phyloP scores from a whole-genome alignment of 2,329 filamentous ascomycete species.

The Pyrenochaeta sp. region DNA sequence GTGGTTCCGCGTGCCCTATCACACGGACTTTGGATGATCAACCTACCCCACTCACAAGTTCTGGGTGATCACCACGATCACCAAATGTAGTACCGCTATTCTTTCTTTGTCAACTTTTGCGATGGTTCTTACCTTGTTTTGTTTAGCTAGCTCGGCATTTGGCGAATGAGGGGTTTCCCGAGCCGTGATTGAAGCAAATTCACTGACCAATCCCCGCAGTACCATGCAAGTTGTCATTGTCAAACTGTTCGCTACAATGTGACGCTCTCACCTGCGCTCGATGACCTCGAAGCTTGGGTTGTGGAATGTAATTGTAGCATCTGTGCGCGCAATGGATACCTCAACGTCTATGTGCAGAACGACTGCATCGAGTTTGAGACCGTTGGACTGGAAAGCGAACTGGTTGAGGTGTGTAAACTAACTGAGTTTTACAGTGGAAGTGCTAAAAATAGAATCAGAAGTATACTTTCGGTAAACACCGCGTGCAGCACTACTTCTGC shows the following conservation, averaged over 20 bases:
- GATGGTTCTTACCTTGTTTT: neutral
- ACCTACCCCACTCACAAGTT: neutral
- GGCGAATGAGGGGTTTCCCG: neutral
- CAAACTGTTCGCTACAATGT: slow-evolving; percentile 59
- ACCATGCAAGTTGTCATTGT: slow-evolving; percentile 63
- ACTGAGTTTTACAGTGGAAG: too few relatives aligned
- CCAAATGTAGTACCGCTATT: neutral
- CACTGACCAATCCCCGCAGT: slow-evolving; percentile 28
- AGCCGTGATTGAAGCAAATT: neutral
- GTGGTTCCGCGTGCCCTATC: neutral
- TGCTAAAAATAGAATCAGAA: too few relatives aligned
- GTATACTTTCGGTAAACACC: slow-evolving; percentile 36
- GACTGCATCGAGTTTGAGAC: slow-evolving; percentile 31
- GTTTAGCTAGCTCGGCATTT: neutral
- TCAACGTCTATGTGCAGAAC: slow-evolving; percentile 53
- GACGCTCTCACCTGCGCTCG: slow-evolving; percentile 59
- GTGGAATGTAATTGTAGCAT: slow-evolving; percentile 62
- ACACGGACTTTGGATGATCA: neutral
- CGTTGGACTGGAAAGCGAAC: slow-evolving; percentile 15
- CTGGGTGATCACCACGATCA: neutral
- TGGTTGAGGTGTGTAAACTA: too few relatives aligned
- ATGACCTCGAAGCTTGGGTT: slow-evolving; percentile 52
- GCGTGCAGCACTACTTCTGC: slow-evolving; percentile 42
- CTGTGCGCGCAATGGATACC: slow-evolving; percentile 59
- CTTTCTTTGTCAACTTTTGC: neutral